Evolutionary conservation across 108 stramenopile genomes (phyloP).

Genomic region (Tribonema minus): DNA sequence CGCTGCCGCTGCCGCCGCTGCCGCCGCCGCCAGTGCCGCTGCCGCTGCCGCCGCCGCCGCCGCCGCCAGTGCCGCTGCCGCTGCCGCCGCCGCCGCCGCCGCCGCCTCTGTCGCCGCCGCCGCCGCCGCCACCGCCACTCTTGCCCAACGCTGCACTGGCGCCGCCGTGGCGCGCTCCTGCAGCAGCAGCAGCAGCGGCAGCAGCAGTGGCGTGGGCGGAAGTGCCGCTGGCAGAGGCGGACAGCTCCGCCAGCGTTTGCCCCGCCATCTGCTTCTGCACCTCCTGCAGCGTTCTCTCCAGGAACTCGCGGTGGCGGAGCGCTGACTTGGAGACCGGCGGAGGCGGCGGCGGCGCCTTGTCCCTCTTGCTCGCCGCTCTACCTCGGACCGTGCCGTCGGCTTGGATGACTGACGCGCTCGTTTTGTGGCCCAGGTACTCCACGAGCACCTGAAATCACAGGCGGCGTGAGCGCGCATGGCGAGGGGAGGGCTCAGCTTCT

Average conservation of each 20-base stretch:
- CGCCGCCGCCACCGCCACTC: neutral
- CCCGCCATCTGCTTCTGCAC: neutral
- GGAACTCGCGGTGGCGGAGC: neutral
- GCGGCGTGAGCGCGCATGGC: too few species aligned
- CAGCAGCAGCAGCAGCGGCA: neutral
- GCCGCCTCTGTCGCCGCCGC: neutral
- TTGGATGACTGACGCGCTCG: neutral
- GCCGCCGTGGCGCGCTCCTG: too few species aligned
- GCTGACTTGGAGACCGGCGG: neutral
- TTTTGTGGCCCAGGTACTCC: slow-evolving; percentile 8
- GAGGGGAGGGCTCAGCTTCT: too few species aligned
- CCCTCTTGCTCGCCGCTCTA: neutral
- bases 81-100: neutral
- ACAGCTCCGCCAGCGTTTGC: neutral
- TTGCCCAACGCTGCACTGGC: too few species aligned
- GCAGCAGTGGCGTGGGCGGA: neutral
- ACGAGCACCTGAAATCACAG: too few species aligned
- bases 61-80: neutral
- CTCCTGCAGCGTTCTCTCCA: neutral
- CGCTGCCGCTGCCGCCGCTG: neutral
- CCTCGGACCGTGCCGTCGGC: neutral
- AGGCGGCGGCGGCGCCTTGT: neutral
- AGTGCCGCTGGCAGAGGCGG: neutral
- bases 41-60: neutral
- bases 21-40: neutral